Evolutionary conservation across 2,329 filamentous ascomycete species (phyloP).

Genomic region (Scleromitrula shiraiana): DNA sequence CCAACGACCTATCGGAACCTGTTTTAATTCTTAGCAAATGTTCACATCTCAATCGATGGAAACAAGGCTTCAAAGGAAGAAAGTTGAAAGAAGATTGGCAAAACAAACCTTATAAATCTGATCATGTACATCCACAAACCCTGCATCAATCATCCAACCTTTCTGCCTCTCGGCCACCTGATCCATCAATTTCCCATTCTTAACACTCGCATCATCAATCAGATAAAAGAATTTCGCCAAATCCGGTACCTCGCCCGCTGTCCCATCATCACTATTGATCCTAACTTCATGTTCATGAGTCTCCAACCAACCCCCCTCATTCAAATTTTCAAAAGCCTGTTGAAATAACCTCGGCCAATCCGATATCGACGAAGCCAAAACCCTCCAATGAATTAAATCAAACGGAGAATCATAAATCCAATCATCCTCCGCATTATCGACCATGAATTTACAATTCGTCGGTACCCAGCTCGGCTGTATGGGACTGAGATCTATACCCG

Average conservation of each 20-base stretch:
- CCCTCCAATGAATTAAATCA: conserved; percentile 53
- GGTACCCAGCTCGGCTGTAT: conserved; percentile 52
- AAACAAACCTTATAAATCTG: conserved; percentile 3
- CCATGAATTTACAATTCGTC: conserved; percentile 50
- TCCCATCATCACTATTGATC: conserved; percentile 37
- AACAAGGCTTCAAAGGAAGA: neutral
- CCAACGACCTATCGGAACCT: conserved; percentile 47
- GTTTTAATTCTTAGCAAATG: conserved; percentile 24
- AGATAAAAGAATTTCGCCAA: conserved; percentile 41
- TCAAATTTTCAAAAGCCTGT: conserved; percentile 40
- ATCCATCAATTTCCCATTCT: conserved; percentile 40
- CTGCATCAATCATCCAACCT: conserved; percentile 39
- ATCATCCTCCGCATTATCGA: conserved; percentile 55
- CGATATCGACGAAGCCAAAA: conserved; percentile 47
- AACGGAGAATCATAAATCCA: conserved; percentile 44
- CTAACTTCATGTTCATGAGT: conserved; percentile 46
- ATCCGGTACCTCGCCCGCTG: conserved; percentile 34
- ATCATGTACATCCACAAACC: conserved; percentile 41
- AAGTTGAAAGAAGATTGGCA: neutral
- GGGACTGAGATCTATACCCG: conserved; percentile 49
- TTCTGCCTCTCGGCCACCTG: conserved; percentile 31
- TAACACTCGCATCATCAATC: conserved; percentile 36
- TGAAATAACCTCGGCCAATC: conserved; percentile 45
- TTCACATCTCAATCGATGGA: too few relatives aligned
- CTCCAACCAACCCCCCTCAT: conserved; percentile 48